A percentile compares a stretch with the other conserved stretches of the same genome.
Conservation (phyloP, 2,329 filamentous ascomycete genomes). For the Colletotrichum phormii region DNA sequence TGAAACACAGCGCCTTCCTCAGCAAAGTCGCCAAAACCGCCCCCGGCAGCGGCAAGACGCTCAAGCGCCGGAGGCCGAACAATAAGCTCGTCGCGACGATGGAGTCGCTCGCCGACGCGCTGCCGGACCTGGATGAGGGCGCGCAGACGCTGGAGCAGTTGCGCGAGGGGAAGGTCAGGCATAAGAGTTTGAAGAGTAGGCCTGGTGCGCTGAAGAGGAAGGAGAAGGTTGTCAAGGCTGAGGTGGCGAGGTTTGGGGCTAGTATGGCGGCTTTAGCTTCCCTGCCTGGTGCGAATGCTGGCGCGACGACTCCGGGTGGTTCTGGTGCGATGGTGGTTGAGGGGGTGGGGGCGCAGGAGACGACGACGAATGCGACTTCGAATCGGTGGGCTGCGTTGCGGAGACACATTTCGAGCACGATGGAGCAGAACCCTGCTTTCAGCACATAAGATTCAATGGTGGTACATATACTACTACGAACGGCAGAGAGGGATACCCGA, state of each 20-base stretch:
- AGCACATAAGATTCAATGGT: constrained; percentile 38
- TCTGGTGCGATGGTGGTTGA: constrained; percentile 30
- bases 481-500: not conserved
- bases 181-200: constrained; percentile 79
- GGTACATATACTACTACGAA: not conserved
- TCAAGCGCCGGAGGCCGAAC: constrained; percentile 74
- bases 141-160: constrained; percentile 56
- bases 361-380: constrained; percentile 52
- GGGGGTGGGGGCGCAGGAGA: constrained; percentile 34
- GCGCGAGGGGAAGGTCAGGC: constrained; percentile 72
- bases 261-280: constrained; percentile 82
- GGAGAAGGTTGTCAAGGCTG: constrained; percentile 80
- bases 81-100: constrained; percentile 85
- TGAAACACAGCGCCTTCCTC: constrained; percentile 85
- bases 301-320: constrained; percentile 26
- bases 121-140: constrained; percentile 72
- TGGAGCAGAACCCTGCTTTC: constrained; percentile 90
- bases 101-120: constrained; percentile 80
- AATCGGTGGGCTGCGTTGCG: constrained; percentile 85
- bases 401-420: constrained; percentile 85
- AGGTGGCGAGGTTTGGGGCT: constrained; percentile 85
- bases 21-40: constrained; percentile 68
- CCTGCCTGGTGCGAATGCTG: constrained; percentile 41
- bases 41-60: constrained; percentile 54
- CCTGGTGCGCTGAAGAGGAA: constrained; percentile 87